phyloP scores from a whole-genome alignment of 805 yeast species.

The Lachancea lanzarotensis region DNA sequence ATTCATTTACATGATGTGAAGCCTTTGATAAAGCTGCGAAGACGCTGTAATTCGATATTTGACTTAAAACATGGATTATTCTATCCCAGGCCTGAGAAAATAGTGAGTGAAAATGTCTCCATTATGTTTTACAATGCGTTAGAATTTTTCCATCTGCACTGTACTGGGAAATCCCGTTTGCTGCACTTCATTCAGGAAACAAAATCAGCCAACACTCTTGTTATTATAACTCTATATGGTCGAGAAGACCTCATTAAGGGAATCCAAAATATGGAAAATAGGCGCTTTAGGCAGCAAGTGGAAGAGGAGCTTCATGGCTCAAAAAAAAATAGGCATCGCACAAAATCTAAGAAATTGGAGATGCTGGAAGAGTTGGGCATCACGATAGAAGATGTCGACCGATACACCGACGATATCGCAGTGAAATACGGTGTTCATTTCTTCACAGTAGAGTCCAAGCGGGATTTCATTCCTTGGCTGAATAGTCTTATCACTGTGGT shows the following conservation, averaged over 20 bases:
- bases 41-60: conserved; percentile 45
- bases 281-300: conserved; percentile 37
- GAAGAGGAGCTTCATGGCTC: conserved; percentile 23
- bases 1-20: conserved; percentile 21
- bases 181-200: conserved; percentile 21
- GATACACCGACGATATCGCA: conserved; percentile 5
- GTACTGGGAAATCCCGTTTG: conserved; percentile 22
- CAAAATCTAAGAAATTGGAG: conserved; percentile 5
- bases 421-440: conserved; percentile 9
- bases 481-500: conserved; percentile 53
- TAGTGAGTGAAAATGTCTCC: conserved; percentile 39
- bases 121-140: conserved; percentile 43
- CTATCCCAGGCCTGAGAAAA: conserved; percentile 42
- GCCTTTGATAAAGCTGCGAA: conserved; percentile 47
- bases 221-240: conserved; percentile 44
- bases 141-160: conserved; percentile 36
- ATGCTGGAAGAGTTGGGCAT: conserved; percentile 12
- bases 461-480: conserved; percentile 47
- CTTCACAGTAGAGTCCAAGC: conserved; percentile 29
- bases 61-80: conserved; percentile 44
- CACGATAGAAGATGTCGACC: conserved; percentile 8
- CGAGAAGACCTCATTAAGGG: conserved; percentile 41
- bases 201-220: conserved; percentile 23
- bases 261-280: conserved; percentile 41
- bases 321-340: conserved; percentile 3